A percentile compares a stretch with the other conserved stretches of the same genome.
Evolutionary conservation across 2,329 filamentous ascomycete species (phyloP).

Genomic region (Cladophialophora bantiana): DNA sequence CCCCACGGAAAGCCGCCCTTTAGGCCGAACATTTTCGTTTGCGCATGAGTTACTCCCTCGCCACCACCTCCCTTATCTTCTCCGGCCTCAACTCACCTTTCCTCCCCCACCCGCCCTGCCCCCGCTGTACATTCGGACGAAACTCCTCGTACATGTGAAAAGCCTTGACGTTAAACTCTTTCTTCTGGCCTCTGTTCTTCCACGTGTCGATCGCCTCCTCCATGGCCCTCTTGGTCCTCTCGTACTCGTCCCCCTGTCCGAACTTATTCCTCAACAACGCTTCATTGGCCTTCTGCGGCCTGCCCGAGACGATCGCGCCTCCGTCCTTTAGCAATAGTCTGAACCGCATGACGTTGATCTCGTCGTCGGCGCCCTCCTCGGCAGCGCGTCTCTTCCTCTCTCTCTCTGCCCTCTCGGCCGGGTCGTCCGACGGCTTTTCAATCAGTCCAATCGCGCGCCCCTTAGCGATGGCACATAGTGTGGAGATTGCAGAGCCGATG

Average conservation of each 20-base stretch:
- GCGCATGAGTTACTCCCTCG: slow-evolving; percentile 3
- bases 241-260: slow-evolving; percentile 18
- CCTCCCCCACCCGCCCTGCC: slow-evolving; percentile 83
- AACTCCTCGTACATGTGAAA: slow-evolving; percentile 84
- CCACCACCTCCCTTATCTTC: slow-evolving; percentile 57
- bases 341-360: slow-evolving; percentile 36
- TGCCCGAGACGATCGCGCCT: slow-evolving; percentile 32
- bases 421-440: slow-evolving; percentile 21
- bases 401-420: slow-evolving; percentile 30
- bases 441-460: slow-evolving; percentile 35
- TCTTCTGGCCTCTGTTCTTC: slow-evolving; percentile 34
- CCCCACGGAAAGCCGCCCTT: too few relatives aligned
- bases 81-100: slow-evolving; percentile 73
- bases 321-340: slow-evolving; percentile 29
- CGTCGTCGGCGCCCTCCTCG: slow-evolving; percentile 22
- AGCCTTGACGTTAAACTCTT: slow-evolving; percentile 75
- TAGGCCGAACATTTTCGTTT: too few relatives aligned
- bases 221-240: slow-evolving; percentile 27
- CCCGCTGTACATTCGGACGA: slow-evolving; percentile 76
- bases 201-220: slow-evolving; percentile 27
- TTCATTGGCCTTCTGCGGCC: slow-evolving; percentile 32
- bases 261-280: slow-evolving; percentile 28
- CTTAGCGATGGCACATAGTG: slow-evolving; percentile 37
- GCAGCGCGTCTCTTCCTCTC: slow-evolving; percentile 24
- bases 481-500: slow-evolving; percentile 33